These are phyloP conservation scores for Chrysanthemum lavandulifolium DNA, from an alignment of 129 eudicot species.

Conservation along the genomic window DNA sequence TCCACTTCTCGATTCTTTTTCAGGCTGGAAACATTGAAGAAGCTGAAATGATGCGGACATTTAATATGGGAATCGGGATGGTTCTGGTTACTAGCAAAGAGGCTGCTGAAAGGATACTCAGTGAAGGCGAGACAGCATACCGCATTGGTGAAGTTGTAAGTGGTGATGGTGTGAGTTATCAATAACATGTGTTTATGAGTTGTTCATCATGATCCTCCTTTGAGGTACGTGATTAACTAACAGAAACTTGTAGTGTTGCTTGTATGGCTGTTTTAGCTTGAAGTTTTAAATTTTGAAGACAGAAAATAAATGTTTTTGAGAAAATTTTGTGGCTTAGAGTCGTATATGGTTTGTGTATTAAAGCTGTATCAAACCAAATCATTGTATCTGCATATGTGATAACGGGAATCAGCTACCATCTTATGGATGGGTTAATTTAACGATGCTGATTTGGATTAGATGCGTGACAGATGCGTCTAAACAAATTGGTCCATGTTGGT, in stretches of 20 bases:
- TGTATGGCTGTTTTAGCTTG: neutral
- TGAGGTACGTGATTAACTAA: constrained; percentile 7
- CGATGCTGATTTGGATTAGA: too few species aligned
- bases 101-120: constrained; percentile 63
- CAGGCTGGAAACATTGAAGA: constrained; percentile 83
- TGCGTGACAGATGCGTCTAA: too few species aligned
- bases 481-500: too few species aligned
- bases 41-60: constrained; percentile 83
- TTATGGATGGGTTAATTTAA: too few species aligned
- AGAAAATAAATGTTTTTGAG: neutral
- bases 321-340: constrained; percentile 1
- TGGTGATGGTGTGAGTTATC: constrained; percentile 79
- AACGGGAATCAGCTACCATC: neutral
- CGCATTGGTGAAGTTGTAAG: constrained; percentile 77
- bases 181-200: constrained; percentile 18
- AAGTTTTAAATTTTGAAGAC: neutral
- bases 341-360: neutral
- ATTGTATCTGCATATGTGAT: neutral
- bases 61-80: constrained; percentile 97
- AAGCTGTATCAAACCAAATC: neutral
- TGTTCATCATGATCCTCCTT: constrained; percentile 18
- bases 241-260: constrained; percentile 1
- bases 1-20: neutral
- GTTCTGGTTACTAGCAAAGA: constrained; percentile 72
- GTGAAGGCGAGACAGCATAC: constrained; percentile 47